phyloP scores from a whole-genome alignment of 805 yeast genomes.

The Sugiyamaella marilandica region DNA sequence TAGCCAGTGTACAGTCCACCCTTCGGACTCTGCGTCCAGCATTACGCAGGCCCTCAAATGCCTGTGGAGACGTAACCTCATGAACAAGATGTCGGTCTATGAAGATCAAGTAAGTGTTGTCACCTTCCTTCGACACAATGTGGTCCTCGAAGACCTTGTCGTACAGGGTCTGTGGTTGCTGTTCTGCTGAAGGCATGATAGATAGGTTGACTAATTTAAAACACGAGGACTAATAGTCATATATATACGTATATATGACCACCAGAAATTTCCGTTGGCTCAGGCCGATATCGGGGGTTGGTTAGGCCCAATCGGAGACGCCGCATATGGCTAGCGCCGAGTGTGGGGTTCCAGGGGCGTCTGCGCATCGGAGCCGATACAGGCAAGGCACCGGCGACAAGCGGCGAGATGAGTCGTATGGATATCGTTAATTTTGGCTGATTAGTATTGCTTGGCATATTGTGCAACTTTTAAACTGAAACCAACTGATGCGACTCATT shows the following conservation, averaged over 20 bases:
- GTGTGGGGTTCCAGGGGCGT: not conserved
- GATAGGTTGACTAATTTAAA: not conserved
- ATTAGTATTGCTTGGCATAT: no score
- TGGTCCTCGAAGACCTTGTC: slow-evolving; percentile 97
- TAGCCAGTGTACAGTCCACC: slow-evolving; percentile 85
- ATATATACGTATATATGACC: not conserved
- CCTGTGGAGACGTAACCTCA: slow-evolving; percentile 99
- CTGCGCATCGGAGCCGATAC: no score
- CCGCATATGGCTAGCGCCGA: not conserved
- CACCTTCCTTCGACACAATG: slow-evolving; percentile 82
- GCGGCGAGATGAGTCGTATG: no score
- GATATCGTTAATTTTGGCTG: no score
- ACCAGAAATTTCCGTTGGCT: not conserved
- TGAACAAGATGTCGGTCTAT: slow-evolving; percentile 97
- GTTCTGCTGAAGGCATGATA: slow-evolving; percentile 9
- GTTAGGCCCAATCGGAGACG: not conserved
- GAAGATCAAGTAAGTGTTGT: slow-evolving; percentile 76
- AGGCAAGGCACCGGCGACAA: no score
- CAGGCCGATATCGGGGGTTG: slow-evolving; percentile 5
- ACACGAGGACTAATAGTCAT: not conserved
- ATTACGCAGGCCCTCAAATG: slow-evolving; percentile 88
- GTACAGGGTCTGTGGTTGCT: slow-evolving; percentile 55
- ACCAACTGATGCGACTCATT: no score
- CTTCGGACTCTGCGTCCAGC: slow-evolving; percentile 90
- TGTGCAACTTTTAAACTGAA: no score